phyloP scores from a whole-genome alignment of 208 protist species.

The Trypanosomatidae sp. region DNA sequence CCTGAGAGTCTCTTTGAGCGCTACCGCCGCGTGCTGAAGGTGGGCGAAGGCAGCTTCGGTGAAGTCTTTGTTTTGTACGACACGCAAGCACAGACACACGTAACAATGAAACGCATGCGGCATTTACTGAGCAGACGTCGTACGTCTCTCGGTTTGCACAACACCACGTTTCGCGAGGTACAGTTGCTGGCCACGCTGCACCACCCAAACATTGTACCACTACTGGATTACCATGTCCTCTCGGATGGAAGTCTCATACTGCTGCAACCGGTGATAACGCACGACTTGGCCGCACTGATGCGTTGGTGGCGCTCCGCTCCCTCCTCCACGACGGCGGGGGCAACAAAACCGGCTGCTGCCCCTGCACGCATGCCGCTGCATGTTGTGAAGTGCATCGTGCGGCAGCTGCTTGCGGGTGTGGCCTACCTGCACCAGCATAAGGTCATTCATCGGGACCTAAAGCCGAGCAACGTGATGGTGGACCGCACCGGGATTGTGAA shows the following conservation, averaged over 20 bases:
- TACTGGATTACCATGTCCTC: conserved; percentile 75
- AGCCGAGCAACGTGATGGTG: conserved; percentile 91
- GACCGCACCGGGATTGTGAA: conserved; percentile 65
- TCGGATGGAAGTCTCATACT: conserved; percentile 65
- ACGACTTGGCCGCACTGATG: conserved; percentile 73
- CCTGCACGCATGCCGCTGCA: conserved; percentile 63
- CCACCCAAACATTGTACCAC: conserved; percentile 67
- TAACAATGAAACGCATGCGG: conserved; percentile 88
- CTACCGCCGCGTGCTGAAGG: conserved; percentile 70
- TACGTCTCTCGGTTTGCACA: conserved; percentile 53
- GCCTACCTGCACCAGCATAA: conserved; percentile 78
- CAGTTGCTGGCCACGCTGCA: conserved; percentile 65
- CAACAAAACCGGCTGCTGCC: conserved; percentile 4
- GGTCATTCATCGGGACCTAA: conserved; percentile 87
- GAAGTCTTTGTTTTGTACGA: conserved; percentile 88
- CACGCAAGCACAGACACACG: conserved; percentile 51
- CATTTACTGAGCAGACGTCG: conserved; percentile 55
- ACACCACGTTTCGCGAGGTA: conserved; percentile 76
- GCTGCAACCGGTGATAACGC: conserved; percentile 69
- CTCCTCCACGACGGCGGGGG: background rate
- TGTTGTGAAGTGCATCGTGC: conserved; percentile 80
- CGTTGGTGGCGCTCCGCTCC: conserved; percentile 42
- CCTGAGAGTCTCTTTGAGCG: conserved; percentile 38
- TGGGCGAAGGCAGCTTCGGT: conserved; percentile 87
- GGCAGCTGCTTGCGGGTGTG: conserved; percentile 72